These are phyloP conservation scores for Fusarium avenaceum DNA, from an alignment of 2,329 filamentous ascomycete genomes.

Conservation along the genomic window DNA sequence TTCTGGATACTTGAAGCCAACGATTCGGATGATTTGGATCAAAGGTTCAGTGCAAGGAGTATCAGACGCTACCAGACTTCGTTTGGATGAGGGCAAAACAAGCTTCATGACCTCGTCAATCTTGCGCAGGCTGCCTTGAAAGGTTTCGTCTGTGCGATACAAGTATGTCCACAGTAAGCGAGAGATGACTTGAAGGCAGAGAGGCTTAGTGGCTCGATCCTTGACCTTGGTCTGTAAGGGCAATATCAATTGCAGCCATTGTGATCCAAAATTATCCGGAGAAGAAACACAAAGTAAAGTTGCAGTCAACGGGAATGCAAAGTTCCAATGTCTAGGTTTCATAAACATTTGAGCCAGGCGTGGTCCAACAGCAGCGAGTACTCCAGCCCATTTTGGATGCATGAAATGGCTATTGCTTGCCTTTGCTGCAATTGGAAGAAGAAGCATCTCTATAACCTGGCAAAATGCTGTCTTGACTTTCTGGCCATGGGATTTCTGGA, in stretches of 20 bases:
- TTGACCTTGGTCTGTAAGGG: slow-evolving; percentile 85
- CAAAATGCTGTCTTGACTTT: slow-evolving; percentile 95
- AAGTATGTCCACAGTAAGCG: slow-evolving; percentile 95
- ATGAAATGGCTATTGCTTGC: slow-evolving; percentile 82
- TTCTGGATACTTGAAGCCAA: slow-evolving; percentile 93
- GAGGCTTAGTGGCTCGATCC: slow-evolving; percentile 81
- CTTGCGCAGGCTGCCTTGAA: slow-evolving; percentile 77
- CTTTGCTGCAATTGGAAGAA: slow-evolving; percentile 88
- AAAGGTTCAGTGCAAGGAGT: slow-evolving; percentile 87
- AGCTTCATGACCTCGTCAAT: slow-evolving; percentile 91
- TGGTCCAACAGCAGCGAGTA: slow-evolving; percentile 82
- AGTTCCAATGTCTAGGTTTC: slow-evolving; percentile 92
- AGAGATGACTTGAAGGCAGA: slow-evolving; percentile 90
- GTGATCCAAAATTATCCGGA: slow-evolving; percentile 82
- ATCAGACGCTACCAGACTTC: slow-evolving; percentile 85
- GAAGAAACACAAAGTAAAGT: slow-evolving; percentile 90
- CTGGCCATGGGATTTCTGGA: slow-evolving; percentile 86
- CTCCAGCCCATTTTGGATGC: slow-evolving; percentile 87
- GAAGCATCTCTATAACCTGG: slow-evolving; percentile 86
- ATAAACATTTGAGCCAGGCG: slow-evolving; percentile 86
- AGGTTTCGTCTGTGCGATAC: slow-evolving; percentile 82
- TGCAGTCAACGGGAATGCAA: slow-evolving; percentile 88
- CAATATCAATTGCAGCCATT: slow-evolving; percentile 87
- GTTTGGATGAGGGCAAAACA: slow-evolving; percentile 83
- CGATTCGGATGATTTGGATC: slow-evolving; percentile 93